Evolutionary conservation across 2,329 filamentous ascomycete genomes (phyloP).

Genomic region (Calonectria ilicicola): DNA sequence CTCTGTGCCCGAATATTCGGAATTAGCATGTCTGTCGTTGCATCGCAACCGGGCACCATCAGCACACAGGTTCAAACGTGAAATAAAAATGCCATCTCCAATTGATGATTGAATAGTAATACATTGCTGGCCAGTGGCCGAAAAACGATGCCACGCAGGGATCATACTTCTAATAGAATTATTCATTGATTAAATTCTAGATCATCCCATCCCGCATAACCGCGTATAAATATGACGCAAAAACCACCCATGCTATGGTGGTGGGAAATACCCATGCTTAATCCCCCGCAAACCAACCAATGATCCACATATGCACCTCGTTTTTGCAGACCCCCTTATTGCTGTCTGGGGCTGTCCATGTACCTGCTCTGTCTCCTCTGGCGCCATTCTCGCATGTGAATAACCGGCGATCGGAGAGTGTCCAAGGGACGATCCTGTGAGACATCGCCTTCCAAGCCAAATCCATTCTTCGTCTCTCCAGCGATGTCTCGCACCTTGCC

Average conservation of each 20-base stretch:
- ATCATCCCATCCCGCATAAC: neutral
- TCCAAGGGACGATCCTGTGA: neutral
- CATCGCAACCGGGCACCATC: no score
- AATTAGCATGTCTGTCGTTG: no score
- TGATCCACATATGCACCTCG: neutral
- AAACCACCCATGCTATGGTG: neutral
- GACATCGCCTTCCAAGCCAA: neutral
- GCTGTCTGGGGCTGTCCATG: neutral
- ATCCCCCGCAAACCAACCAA: neutral
- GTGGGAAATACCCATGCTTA: neutral
- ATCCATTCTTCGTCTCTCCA: neutral
- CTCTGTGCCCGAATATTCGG: no score
- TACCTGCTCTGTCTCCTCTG: neutral
- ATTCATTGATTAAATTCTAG: neutral
- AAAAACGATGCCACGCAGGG: neutral
- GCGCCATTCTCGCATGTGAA: neutral
- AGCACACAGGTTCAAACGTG: no score
- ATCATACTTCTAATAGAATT: no score
- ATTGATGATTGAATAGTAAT: no score
- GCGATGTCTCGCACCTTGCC: slow-evolving; percentile 29
- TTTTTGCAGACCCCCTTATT: neutral
- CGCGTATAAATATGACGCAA: neutral
- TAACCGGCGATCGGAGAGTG: neutral
- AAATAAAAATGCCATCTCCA: no score
- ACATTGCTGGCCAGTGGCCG: no score